Evolutionary conservation across 2,329 filamentous ascomycete species (phyloP).

Genomic region (Byssothecium circinans): DNA sequence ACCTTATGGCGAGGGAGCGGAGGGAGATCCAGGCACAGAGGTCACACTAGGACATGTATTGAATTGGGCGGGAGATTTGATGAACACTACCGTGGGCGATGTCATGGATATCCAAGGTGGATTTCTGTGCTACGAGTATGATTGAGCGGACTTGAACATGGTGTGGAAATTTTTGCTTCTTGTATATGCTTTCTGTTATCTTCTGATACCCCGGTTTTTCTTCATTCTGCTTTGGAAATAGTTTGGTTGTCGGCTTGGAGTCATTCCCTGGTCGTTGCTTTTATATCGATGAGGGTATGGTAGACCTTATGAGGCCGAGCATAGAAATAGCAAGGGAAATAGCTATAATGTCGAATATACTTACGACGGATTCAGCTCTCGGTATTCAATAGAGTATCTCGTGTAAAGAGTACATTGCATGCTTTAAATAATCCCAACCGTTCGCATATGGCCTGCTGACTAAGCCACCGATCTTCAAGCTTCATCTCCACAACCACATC

Average conservation of each 20-base stretch:
- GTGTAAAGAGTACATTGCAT: no score
- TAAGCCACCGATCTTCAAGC: not conserved
- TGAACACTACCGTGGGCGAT: conserved; percentile 18
- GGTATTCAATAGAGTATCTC: no score
- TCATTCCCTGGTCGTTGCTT: no score
- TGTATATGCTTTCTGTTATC: not conserved
- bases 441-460: not conserved
- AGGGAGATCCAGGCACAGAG: conserved; percentile 18
- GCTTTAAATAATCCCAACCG: no score
- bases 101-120: conserved; percentile 21
- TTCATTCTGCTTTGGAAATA: not conserved
- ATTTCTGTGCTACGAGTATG: conserved; percentile 24
- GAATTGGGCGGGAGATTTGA: conserved; percentile 14
- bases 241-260: no score
- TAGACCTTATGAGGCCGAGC: no score
- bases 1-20: not conserved
- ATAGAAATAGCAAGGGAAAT: no score
- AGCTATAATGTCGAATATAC: no score
- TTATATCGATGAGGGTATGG: no score
- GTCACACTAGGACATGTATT: conserved; percentile 24
- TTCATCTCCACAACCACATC: not conserved
- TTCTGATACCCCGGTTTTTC: not conserved
- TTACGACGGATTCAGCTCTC: no score
- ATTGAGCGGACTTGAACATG: not conserved
- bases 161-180: not conserved